Evolutionary conservation across 2,329 filamentous ascomycete species (phyloP).

Genomic region (Diaporthe velutina): DNA sequence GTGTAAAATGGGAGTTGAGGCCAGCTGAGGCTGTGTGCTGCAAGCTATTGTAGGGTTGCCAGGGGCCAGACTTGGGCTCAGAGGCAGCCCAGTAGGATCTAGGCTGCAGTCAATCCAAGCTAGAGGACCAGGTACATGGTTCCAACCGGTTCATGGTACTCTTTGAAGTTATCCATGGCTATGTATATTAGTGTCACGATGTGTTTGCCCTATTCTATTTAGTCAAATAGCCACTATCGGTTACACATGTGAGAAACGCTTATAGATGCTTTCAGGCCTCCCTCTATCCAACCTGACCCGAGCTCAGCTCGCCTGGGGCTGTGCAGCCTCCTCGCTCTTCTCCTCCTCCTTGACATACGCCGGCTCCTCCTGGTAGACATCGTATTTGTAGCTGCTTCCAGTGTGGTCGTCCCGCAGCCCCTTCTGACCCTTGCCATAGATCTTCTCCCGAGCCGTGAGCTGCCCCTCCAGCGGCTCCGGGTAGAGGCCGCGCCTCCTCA

Average conservation of each 20-base stretch:
- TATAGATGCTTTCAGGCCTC: background rate
- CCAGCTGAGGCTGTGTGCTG: constrained; percentile 2
- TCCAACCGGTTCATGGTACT: background rate
- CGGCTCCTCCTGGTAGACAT: constrained; percentile 68
- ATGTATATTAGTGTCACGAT: background rate
- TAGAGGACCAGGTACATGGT: background rate
- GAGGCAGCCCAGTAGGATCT: background rate
- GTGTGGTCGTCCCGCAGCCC: constrained; percentile 69
- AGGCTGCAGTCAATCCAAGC: background rate
- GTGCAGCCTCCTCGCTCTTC: background rate
- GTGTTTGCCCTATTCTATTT: background rate
- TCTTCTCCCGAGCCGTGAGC: constrained; percentile 70
- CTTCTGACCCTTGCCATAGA: constrained; percentile 71
- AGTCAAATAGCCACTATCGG: background rate
- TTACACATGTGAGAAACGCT: no score
- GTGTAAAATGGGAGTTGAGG: background rate
- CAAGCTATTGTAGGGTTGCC: background rate
- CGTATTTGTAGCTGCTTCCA: constrained; percentile 72
- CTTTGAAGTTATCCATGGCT: background rate
- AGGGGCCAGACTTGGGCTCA: background rate
- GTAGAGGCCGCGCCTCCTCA: constrained; percentile 56
- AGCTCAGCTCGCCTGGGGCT: background rate
- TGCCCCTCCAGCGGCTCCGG: constrained; percentile 48
- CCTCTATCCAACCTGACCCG: background rate
- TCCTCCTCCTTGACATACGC: constrained; percentile 46